Conservation (phyloP, 2,329 filamentous ascomycete genomes). For the Westerdykella aurantiaca region DNA sequence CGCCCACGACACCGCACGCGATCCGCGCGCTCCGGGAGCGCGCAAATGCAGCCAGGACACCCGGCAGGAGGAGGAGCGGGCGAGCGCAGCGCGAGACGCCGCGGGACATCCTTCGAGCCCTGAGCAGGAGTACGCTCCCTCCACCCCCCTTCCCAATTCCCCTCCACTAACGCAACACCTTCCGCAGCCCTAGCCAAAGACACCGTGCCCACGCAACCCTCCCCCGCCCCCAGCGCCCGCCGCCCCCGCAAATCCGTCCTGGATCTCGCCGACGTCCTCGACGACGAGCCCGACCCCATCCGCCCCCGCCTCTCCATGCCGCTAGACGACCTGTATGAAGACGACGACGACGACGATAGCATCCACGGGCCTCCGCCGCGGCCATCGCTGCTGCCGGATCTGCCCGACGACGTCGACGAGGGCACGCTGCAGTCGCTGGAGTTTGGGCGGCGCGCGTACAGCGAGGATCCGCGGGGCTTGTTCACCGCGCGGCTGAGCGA, state of each 20-base stretch:
- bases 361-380: slow-evolving; percentile 37
- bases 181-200: slow-evolving; percentile 44
- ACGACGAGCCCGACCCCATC: slow-evolving; percentile 42
- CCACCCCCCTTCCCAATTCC: background rate
- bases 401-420: slow-evolving; percentile 35
- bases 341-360: slow-evolving; percentile 28
- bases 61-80: slow-evolving; percentile 45
- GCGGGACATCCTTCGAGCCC: slow-evolving; percentile 48
- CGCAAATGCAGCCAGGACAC: slow-evolving; percentile 45
- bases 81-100: slow-evolving; percentile 50
- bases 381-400: slow-evolving; percentile 31
- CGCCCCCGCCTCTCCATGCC: slow-evolving; percentile 40
- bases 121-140: slow-evolving; percentile 44
- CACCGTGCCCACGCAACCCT: slow-evolving; percentile 44
- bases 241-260: slow-evolving; percentile 28
- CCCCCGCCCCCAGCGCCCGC: slow-evolving; percentile 37
- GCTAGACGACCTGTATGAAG: slow-evolving; percentile 38
- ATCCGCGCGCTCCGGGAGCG: slow-evolving; percentile 51
- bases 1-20: slow-evolving; percentile 52
- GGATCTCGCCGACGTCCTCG: slow-evolving; percentile 43
- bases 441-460: slow-evolving; percentile 38
- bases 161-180: slow-evolving; percentile 5
- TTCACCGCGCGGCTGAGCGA: slow-evolving; percentile 47
- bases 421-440: slow-evolving; percentile 47
- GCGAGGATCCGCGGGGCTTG: slow-evolving; percentile 37